These are phyloP conservation scores for Dalbergia cochinchinensis DNA, from an alignment of 306 rosid species.

Conservation along the genomic window DNA sequence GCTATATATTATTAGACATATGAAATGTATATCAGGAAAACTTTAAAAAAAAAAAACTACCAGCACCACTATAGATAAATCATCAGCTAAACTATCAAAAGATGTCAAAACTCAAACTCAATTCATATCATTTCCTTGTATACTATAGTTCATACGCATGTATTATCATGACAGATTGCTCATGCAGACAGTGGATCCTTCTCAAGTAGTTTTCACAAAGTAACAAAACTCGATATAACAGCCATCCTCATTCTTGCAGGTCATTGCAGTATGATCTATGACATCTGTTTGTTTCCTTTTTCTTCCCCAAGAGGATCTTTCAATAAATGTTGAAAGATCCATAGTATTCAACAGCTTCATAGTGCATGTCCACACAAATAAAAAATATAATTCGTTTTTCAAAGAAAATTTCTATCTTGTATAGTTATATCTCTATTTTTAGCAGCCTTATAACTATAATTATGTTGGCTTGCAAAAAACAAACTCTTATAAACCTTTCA, in stretches of 20 bases:
- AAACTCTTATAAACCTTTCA: slow-evolving; percentile 1
- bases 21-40: slow-evolving; percentile 32
- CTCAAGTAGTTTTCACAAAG: slow-evolving; percentile 27
- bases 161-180: slow-evolving; percentile 23
- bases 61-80: slow-evolving; percentile 28
- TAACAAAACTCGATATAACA: slow-evolving; percentile 17
- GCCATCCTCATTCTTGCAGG: slow-evolving; percentile 21
- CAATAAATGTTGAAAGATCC: slow-evolving; percentile 37
- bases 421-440: slow-evolving; percentile 10
- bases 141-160: slow-evolving; percentile 30
- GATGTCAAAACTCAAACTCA: background rate
- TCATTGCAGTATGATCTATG: slow-evolving; percentile 13
- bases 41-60: slow-evolving; percentile 12
- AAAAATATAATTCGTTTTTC: slow-evolving; percentile 6
- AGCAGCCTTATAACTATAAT: slow-evolving; percentile 19
- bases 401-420: slow-evolving; percentile 20
- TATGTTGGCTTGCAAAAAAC: slow-evolving; percentile 8
- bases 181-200: slow-evolving; percentile 15
- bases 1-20: slow-evolving; percentile 18
- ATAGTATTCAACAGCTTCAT: slow-evolving; percentile 12
- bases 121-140: slow-evolving; percentile 17
- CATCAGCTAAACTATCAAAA: slow-evolving; percentile 24
- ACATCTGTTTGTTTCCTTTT: slow-evolving; percentile 13
- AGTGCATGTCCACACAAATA: slow-evolving; percentile 13
- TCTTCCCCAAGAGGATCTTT: background rate